phyloP scores from a whole-genome alignment of 108 stramenopile species.

The Pseudonitzschia multiseries region DNA sequence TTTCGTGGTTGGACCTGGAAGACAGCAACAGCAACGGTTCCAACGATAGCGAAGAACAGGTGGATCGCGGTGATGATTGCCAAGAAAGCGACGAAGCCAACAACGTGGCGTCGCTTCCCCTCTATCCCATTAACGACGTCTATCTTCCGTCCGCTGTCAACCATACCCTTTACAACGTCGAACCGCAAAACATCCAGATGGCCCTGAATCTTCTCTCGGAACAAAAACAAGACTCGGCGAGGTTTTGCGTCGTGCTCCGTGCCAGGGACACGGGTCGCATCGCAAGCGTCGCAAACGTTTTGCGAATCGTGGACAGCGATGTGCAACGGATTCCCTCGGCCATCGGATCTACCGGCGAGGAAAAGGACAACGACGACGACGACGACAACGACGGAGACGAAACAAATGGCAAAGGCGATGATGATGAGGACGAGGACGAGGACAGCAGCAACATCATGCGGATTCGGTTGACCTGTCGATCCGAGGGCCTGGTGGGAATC shows the following conservation, averaged over 20 bases:
- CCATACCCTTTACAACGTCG: constrained; percentile 70
- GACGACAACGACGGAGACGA: not conserved
- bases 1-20: constrained; percentile 3
- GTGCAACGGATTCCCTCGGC: constrained; percentile 19
- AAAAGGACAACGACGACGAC: constrained; percentile 11
- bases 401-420: not conserved
- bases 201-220: constrained; percentile 39
- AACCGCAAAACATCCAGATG: constrained; percentile 78
- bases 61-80: not conserved
- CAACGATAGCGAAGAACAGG: not conserved
- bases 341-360: not conserved
- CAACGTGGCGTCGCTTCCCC: constrained; percentile 36
- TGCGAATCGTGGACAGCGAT: constrained; percentile 47
- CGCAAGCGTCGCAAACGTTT: constrained; percentile 59
- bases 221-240: not conserved
- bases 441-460: constrained; percentile 13
- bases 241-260: constrained; percentile 54
- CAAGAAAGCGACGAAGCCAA: not conserved
- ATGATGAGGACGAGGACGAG: not conserved
- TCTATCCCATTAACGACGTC: constrained; percentile 64
- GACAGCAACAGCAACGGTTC: too few species aligned
- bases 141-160: constrained; percentile 53
- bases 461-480: constrained; percentile 32
- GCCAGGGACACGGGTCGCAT: constrained; percentile 68
- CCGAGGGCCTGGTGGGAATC: constrained; percentile 57